These are phyloP conservation scores for Penicillium angulare DNA, from an alignment of 495 filamentous ascomycete species.

Conservation along the genomic window DNA sequence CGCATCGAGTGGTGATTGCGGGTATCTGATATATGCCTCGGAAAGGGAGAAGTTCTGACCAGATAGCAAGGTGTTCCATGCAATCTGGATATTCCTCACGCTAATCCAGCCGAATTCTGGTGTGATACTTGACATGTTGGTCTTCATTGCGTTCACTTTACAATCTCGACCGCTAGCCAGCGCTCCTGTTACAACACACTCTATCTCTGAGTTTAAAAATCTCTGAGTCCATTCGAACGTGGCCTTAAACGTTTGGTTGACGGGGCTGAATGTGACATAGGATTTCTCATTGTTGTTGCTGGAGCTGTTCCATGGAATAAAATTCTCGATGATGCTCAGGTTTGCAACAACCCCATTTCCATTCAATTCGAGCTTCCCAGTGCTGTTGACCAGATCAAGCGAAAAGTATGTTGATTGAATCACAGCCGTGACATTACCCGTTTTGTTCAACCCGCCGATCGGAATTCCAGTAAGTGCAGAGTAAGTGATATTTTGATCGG, in stretches of 20 bases:
- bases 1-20: not conserved
- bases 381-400: not conserved
- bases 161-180: not conserved
- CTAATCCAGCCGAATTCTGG: not conserved
- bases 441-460: not conserved
- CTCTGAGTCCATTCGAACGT: not conserved
- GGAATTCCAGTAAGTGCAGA: not conserved
- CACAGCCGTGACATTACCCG: not conserved
- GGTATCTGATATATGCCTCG: not conserved
- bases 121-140: not conserved
- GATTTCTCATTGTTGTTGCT: not conserved
- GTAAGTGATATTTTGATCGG: constrained; percentile 1
- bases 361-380: not conserved
- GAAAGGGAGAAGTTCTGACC: constrained; percentile 1
- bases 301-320: not conserved
- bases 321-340: not conserved
- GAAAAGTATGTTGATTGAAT: not conserved
- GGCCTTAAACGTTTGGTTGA: not conserved
- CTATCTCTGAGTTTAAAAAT: not conserved
- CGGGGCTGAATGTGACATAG: not conserved
- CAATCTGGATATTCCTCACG: not conserved
- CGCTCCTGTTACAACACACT: not conserved
- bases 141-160: not conserved
- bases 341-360: not conserved
- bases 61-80: not conserved